Conservation (phyloP, 441 rosid genomes). For the California macrophylla region DNA sequence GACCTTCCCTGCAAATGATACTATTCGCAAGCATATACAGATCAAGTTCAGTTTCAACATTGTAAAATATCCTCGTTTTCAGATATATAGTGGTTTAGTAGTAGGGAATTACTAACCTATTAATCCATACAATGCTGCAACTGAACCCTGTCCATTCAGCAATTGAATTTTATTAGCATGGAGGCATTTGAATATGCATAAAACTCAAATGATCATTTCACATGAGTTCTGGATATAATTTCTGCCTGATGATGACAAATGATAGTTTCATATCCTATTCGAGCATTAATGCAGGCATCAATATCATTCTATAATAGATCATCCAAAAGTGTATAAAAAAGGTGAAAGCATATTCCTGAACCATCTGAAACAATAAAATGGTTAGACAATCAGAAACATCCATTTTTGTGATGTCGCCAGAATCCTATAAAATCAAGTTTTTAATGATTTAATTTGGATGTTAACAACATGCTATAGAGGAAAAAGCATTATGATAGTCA, state of each 20-base stretch:
- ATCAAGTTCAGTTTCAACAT: not conserved
- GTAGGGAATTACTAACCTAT: conserved; percentile 39
- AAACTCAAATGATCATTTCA: not conserved
- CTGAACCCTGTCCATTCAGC: conserved; percentile 45
- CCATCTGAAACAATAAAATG: not conserved
- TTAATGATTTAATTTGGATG: not conserved
- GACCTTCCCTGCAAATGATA: not conserved
- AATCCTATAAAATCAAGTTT: not conserved
- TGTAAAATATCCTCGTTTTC: not conserved
- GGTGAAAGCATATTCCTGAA: not conserved
- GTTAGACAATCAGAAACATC: not conserved
- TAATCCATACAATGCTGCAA: conserved; percentile 51
- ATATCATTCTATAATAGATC: not conserved
- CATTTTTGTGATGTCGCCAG: not conserved
- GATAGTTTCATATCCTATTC: not conserved
- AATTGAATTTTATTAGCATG: conserved; percentile 16
- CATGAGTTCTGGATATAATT: not conserved
- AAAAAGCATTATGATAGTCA: not conserved
- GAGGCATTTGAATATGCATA: conserved; percentile 8
- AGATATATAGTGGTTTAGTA: not conserved
- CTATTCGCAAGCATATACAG: not conserved
- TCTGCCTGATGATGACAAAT: not conserved
- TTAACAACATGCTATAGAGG: not conserved
- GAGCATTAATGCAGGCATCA: not conserved
- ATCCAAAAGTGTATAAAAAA: not conserved